Conservation (phyloP, 2,329 filamentous ascomycete species). For the Coniochaeta prunicola region DNA sequence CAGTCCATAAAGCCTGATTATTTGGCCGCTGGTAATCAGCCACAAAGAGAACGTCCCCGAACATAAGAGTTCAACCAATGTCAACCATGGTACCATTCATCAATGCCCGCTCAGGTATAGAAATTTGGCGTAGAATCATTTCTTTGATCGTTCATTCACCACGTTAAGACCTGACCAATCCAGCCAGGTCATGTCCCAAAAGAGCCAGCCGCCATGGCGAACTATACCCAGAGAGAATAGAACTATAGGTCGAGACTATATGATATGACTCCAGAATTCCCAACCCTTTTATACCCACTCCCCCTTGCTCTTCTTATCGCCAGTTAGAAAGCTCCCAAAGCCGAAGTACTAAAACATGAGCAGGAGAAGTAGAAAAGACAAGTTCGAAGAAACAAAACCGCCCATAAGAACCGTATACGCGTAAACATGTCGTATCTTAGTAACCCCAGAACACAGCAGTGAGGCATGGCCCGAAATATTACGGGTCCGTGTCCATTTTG, state of each 20-base stretch:
- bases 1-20: not conserved
- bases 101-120: not conserved
- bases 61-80: too few relatives aligned
- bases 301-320: not conserved
- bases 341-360: not conserved
- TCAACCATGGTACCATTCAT: not conserved
- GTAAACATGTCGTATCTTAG: not conserved
- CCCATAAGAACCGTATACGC: not conserved
- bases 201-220: not conserved
- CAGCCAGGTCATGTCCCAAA: not conserved
- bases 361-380: not conserved
- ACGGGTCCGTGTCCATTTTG: conserved; percentile 8
- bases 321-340: not conserved
- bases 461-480: not conserved
- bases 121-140: not conserved
- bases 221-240: not conserved
- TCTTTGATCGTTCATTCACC: not conserved
- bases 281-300: not conserved
- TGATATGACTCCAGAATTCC: not conserved
- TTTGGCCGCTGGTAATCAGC: not conserved
- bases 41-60: not conserved
- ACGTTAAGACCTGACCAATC: not conserved
- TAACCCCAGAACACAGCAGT: not conserved
- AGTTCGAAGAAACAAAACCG: not conserved
- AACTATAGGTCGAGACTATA: not conserved